phyloP scores from a whole-genome alignment of 495 filamentous ascomycete genomes.

The Halenospora varia region DNA sequence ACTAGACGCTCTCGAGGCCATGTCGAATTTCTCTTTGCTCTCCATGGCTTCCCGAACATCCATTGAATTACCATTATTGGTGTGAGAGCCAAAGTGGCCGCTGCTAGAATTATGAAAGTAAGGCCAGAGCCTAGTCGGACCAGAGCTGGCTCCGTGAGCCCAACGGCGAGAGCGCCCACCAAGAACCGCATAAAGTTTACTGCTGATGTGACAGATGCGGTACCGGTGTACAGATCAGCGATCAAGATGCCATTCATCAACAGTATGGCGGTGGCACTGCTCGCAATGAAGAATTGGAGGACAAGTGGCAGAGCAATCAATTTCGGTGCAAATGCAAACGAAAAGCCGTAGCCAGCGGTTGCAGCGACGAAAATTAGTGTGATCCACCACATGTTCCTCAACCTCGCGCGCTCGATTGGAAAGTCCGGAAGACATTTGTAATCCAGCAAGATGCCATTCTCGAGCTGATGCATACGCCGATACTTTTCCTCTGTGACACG shows the following conservation, averaged over 20 bases:
- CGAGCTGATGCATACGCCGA: not conserved
- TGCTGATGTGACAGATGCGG: slow-evolving; percentile 55
- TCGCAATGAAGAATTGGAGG: slow-evolving; percentile 28
- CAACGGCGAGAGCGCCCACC: not conserved
- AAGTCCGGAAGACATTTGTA: slow-evolving; percentile 4
- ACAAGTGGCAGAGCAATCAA: slow-evolving; percentile 11
- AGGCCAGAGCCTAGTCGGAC: not conserved
- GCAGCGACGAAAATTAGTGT: slow-evolving; percentile 31
- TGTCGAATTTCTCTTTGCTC: not conserved
- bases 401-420: slow-evolving; percentile 10
- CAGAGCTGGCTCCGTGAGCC: not conserved
- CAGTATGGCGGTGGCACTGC: slow-evolving; percentile 28
- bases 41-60: slow-evolving; percentile 2
- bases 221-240: slow-evolving; percentile 21
- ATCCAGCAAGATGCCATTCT: not conserved
- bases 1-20: not conserved
- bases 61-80: not conserved
- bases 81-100: not conserved
- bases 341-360: slow-evolving; percentile 30
- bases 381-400: slow-evolving; percentile 39
- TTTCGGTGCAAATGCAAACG: not conserved
- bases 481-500: slow-evolving; percentile 29
- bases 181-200: slow-evolving; percentile 23
- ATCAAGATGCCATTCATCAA: slow-evolving; percentile 31
- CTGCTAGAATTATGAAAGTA: not conserved